These are phyloP conservation scores for Alternaria infectoria DNA, from an alignment of 2,329 filamentous ascomycete genomes.

Conservation along the genomic window DNA sequence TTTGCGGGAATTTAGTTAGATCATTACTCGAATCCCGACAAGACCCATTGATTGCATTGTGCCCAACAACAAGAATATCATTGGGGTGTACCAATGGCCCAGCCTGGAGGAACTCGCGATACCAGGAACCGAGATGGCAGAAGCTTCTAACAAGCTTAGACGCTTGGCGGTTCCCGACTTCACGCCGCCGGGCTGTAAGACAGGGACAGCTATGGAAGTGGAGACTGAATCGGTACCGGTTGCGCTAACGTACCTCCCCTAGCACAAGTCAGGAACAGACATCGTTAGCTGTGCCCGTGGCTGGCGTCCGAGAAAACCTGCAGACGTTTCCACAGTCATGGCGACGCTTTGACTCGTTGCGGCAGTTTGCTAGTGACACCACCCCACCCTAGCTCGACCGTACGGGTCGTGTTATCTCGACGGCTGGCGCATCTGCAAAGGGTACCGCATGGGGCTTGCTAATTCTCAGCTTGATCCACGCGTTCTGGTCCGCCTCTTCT, in stretches of 20 bases:
- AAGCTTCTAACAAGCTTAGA: background rate
- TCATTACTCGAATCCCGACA: background rate
- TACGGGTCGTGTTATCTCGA: constrained; percentile 60
- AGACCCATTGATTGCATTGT: background rate
- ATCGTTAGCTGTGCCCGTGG: constrained; percentile 2
- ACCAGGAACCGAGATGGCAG: background rate
- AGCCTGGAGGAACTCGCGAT: background rate
- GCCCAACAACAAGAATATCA: background rate
- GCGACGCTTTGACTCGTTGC: background rate
- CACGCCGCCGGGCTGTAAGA: background rate
- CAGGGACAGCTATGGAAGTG: constrained; percentile 4
- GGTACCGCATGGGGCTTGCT: constrained; percentile 77
- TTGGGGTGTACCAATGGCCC: background rate
- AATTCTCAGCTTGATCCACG: constrained; percentile 66
- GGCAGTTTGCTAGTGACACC: background rate
- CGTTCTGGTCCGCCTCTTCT: constrained; percentile 43
- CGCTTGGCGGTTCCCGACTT: background rate
- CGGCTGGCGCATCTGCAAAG: constrained; percentile 72
- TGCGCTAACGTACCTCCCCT: constrained; percentile 7
- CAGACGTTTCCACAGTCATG: background rate
- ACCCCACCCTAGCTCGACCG: constrained; percentile 8
- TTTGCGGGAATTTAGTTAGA: background rate
- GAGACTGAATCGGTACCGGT: constrained; percentile 8
- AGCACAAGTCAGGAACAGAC: constrained; percentile 10
- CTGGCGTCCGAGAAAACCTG: constrained; percentile 4